Evolutionary conservation across 1,284 basidiomycete genomes (phyloP).

Genomic region (Cryptococcus sp.): DNA sequence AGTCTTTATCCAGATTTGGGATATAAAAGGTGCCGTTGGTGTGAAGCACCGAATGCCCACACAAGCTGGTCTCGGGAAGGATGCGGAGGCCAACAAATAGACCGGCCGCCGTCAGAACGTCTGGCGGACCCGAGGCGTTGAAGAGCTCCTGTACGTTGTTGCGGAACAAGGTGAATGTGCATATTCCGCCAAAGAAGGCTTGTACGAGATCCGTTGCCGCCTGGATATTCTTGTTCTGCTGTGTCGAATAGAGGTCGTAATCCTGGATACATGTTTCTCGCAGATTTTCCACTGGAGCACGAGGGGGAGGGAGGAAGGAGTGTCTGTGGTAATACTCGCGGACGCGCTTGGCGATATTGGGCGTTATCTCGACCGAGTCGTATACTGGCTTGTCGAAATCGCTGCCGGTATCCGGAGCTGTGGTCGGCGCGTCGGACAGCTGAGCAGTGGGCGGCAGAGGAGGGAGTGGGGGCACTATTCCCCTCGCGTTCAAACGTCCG

Average conservation of each 20-base stretch:
- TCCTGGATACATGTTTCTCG: conserved; percentile 26
- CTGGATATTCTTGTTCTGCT: conserved; percentile 30
- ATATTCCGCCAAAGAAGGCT: conserved; percentile 27
- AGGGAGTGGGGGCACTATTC: neutral
- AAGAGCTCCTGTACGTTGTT: conserved; percentile 23
- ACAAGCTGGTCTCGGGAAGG: conserved; percentile 25
- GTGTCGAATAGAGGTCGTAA: conserved; percentile 27
- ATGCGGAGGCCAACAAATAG: conserved; percentile 17
- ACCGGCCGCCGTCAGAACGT: conserved; percentile 8
- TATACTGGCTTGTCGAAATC: conserved; percentile 3
- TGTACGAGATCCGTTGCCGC: conserved; percentile 23
- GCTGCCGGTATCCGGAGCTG: neutral
- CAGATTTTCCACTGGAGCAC: conserved; percentile 22
- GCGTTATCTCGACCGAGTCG: conserved; percentile 3
- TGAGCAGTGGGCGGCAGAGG: neutral
- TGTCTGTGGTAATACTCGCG: conserved; percentile 22
- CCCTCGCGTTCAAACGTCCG: neutral
- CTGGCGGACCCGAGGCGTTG: conserved; percentile 18
- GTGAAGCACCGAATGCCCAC: conserved; percentile 29
- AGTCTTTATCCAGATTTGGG: conserved; percentile 22
- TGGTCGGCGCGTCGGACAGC: neutral
- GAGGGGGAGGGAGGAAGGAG: conserved; percentile 31
- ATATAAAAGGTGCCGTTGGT: conserved; percentile 14
- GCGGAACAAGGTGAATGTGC: conserved; percentile 30
- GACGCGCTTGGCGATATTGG: conserved; percentile 11